phyloP scores from a whole-genome alignment of 805 yeast species.

The Candida ovalis region DNA sequence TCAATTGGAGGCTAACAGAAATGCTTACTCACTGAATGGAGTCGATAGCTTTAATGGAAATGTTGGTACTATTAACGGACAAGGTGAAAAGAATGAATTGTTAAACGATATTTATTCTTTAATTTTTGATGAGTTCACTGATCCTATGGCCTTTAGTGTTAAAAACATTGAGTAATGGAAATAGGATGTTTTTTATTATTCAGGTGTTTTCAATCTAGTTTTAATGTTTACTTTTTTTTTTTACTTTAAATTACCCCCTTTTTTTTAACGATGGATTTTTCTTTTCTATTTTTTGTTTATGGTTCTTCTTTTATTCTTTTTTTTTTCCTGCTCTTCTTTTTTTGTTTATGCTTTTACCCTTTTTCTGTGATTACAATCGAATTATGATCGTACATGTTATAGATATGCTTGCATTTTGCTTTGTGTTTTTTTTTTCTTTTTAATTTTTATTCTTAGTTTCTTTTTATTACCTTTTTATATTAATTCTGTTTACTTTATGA shows the following conservation, averaged over 20 bases:
- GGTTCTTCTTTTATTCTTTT: neutral
- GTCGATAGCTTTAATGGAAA: neutral
- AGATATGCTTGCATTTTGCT: no score
- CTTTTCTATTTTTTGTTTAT: neutral
- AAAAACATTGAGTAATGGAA: conserved; percentile 4
- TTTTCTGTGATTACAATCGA: no score
- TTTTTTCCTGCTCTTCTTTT: neutral
- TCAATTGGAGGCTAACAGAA: neutral
- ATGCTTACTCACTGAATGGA: neutral
- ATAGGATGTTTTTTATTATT: neutral
- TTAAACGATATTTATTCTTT: conserved; percentile 42
- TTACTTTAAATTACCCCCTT: neutral
- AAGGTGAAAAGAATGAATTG: conserved; percentile 25
- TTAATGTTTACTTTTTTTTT: neutral
- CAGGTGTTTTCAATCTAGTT: neutral
- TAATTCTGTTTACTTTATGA: neutral
- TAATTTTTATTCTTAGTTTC: neutral
- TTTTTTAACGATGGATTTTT: no score
- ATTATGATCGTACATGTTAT: no score
- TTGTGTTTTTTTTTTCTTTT: neutral
- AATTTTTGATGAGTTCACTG: conserved; percentile 42
- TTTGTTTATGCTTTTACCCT: neutral
- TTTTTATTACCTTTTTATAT: neutral
- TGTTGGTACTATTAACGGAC: neutral
- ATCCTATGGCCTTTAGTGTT: conserved; percentile 32